Evolutionary conservation across 768 basidiomycete genomes (phyloP).

Genomic region (Collybia mongolica): DNA sequence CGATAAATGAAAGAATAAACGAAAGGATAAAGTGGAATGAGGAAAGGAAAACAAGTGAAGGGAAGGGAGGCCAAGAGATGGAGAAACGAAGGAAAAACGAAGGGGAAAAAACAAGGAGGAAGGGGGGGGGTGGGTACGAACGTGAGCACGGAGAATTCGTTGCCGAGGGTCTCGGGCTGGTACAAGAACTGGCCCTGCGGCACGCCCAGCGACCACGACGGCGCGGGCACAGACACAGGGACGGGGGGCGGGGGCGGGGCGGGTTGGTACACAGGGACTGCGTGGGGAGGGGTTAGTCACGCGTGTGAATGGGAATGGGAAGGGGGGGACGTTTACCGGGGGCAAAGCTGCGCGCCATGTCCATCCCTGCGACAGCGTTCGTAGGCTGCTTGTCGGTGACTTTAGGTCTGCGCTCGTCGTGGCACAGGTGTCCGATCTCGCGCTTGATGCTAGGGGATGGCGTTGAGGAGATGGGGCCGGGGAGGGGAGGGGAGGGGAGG

Average conservation of each 20-base stretch:
- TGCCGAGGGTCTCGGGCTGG: conserved; percentile 72
- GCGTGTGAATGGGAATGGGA: not conserved
- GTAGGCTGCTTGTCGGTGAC: conserved; percentile 39
- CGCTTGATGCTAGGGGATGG: conserved; percentile 98
- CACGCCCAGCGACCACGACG: conserved; percentile 57
- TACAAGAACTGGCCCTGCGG: conserved; percentile 59
- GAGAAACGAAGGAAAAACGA: conserved; percentile 3
- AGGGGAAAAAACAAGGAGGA: not conserved
- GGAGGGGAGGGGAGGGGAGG: conserved; percentile 1
- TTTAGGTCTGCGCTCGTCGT: conserved; percentile 76
- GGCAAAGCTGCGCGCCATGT: conserved; percentile 40
- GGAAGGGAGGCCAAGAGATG: conserved; percentile 4
- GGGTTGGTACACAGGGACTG: conserved; percentile 38
- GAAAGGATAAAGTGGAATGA: too few species aligned
- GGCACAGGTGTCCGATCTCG: conserved; percentile 93
- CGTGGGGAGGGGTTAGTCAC: not conserved
- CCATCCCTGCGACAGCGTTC: conserved; percentile 18
- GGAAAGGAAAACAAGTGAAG: not conserved
- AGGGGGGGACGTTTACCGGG: conserved; percentile 35
- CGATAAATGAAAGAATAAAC: too few species aligned
- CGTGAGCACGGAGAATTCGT: conserved; percentile 83
- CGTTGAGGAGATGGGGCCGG: conserved; percentile 5
- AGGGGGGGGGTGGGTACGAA: conserved; percentile 30
- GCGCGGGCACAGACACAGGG: too few species aligned
- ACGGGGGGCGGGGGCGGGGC: conserved; percentile 28